Conservation (phyloP, 2,329 filamentous ascomycete species). For the Tolypocladium paradoxum region DNA sequence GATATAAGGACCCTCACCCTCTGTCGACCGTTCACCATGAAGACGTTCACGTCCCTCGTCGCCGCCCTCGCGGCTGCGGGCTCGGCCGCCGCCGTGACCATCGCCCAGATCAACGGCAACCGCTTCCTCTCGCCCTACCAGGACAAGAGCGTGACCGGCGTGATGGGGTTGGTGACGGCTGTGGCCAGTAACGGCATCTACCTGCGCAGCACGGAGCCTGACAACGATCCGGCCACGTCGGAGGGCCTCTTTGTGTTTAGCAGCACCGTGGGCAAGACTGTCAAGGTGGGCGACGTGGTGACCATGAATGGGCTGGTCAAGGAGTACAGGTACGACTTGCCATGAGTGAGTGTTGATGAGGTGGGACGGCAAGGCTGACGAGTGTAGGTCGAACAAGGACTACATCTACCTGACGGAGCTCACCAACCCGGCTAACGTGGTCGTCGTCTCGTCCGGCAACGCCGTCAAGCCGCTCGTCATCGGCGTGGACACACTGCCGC, state of each 20-base stretch:
- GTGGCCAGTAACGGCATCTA: conserved; percentile 52
- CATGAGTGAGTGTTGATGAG: conserved; percentile 29
- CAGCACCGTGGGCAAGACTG: conserved; percentile 34
- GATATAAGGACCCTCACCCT: neutral
- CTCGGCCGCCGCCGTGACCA: conserved; percentile 31
- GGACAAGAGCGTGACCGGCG: conserved; percentile 43
- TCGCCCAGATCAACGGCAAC: conserved; percentile 56
- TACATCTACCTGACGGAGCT: conserved; percentile 58
- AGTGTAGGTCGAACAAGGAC: conserved; percentile 37
- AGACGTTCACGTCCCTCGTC: conserved; percentile 13
- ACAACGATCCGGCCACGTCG: conserved; percentile 45
- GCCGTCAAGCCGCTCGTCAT: conserved; percentile 47
- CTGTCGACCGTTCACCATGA: conserved; percentile 13
- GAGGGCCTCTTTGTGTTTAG: conserved; percentile 58
- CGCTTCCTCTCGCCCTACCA: conserved; percentile 51
- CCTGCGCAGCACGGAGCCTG: conserved; percentile 48
- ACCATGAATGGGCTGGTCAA: conserved; percentile 47
- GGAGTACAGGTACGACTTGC: conserved; percentile 37
- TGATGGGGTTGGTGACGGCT: conserved; percentile 55
- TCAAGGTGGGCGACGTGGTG: conserved; percentile 53
- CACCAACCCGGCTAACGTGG: conserved; percentile 40
- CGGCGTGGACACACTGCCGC: conserved; percentile 42
- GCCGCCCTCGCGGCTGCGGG: conserved; percentile 10
- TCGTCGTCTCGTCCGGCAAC: conserved; percentile 41
- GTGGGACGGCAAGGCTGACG: conserved; percentile 47